These are phyloP conservation scores for Gracilariopsis chorda DNA, from an alignment of 23 red algal species.

Conservation along the genomic window DNA sequence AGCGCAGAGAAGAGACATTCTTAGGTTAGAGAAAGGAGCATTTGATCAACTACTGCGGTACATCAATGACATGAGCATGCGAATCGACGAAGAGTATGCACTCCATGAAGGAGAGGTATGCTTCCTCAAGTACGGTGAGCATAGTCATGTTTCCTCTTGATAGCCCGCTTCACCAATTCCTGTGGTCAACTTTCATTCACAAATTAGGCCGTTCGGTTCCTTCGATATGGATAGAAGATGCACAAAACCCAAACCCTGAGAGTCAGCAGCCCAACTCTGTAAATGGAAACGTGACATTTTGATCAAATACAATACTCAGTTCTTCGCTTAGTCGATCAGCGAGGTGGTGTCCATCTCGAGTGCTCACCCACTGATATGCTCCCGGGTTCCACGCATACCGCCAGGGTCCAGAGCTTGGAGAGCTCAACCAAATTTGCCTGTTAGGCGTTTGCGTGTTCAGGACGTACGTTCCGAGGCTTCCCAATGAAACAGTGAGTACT, in stretches of 20 bases:
- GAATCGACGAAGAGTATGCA: constrained; percentile 66
- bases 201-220: background rate
- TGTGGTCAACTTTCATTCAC: background rate
- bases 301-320: constrained; percentile 18
- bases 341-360: constrained; percentile 64
- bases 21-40: constrained; percentile 16
- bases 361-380: constrained; percentile 50
- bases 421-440: constrained; percentile 94
- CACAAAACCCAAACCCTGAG: background rate
- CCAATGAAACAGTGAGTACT: constrained; percentile 51
- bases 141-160: background rate
- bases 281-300: constrained; percentile 2
- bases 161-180: background rate
- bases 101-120: constrained; percentile 58
- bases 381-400: constrained; percentile 71
- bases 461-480: constrained; percentile 65
- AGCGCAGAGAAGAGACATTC: constrained; percentile 55
- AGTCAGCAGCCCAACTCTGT: background rate
- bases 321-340: constrained; percentile 24
- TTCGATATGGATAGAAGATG: background rate
- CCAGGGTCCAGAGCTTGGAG: constrained; percentile 82
- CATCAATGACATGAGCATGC: constrained; percentile 80
- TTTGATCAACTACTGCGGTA: constrained; percentile 75
- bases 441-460: constrained; percentile 96
- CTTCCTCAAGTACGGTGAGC: constrained; percentile 50